These are phyloP conservation scores for Capronia americana DNA, from an alignment of 2,329 filamentous ascomycete species.

Conservation along the genomic window DNA sequence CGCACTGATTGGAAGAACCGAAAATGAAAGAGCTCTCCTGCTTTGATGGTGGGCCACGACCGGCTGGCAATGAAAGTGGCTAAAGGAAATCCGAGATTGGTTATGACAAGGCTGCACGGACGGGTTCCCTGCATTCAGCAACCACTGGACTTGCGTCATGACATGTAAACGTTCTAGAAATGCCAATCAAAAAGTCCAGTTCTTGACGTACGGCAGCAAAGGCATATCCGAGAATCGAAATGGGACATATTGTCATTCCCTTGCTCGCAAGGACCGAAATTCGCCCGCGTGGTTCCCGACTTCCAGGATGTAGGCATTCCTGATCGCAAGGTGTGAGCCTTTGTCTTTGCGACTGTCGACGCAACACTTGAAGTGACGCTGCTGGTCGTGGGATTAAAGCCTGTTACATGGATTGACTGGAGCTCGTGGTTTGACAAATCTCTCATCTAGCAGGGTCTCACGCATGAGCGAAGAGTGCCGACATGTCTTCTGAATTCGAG, in stretches of 20 bases:
- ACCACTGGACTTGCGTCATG: not conserved
- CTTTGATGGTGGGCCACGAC: conserved; percentile 4
- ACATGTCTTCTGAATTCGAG: conserved; percentile 50
- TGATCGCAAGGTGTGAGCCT: not conserved
- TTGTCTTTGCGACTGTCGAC: not conserved
- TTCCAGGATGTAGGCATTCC: not conserved
- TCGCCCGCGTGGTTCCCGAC: not conserved
- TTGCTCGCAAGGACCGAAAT: not conserved
- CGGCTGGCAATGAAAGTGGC: conserved; percentile 16
- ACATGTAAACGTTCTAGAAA: conserved; percentile 1
- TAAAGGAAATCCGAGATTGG: conserved; percentile 19
- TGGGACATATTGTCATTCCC: not conserved
- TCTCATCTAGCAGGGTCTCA: conserved; percentile 47
- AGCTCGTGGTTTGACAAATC: not conserved
- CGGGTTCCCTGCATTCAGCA: conserved; percentile 1
- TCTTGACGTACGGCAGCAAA: not conserved
- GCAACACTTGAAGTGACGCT: not conserved
- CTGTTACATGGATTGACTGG: not conserved
- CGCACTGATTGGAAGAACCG: conserved; percentile 16
- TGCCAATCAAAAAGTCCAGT: not conserved
- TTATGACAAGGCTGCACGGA: conserved; percentile 18
- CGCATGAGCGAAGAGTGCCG: conserved; percentile 68
- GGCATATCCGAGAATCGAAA: not conserved
- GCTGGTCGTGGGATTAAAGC: not conserved
- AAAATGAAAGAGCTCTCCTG: conserved; percentile 9